A percentile compares a stretch with the other conserved stretches of the same genome.
Evolutionary conservation across 1,284 basidiomycete genomes (phyloP).

Genomic region (Ustilago nuda): DNA sequence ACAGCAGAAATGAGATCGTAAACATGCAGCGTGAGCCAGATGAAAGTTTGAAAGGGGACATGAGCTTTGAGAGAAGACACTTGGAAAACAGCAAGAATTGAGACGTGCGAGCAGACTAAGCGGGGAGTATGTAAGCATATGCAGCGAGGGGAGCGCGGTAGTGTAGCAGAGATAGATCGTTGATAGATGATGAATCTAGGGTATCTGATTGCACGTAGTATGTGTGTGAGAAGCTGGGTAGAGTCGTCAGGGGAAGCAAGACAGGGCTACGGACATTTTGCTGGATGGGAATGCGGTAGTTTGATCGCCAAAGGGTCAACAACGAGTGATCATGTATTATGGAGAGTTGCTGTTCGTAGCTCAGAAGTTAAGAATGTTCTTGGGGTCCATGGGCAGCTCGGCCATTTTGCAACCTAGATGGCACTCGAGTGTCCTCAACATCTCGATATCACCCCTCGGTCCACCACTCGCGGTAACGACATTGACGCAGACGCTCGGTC

Average conservation of each 20-base stretch:
- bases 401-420: constrained; percentile 63
- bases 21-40: background rate
- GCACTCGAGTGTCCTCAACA: constrained; percentile 96
- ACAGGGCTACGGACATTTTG: background rate
- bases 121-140: background rate
- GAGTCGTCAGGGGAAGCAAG: background rate
- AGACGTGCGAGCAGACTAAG: background rate
- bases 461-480: constrained; percentile 96
- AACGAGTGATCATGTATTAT: too few species aligned
- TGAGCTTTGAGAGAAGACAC: background rate
- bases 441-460: constrained; percentile 81
- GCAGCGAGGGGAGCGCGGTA: background rate
- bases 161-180: background rate
- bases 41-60: background rate
- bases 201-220: constrained; percentile 7
- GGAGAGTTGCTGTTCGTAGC: background rate
- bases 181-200: constrained; percentile 2
- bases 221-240: background rate
- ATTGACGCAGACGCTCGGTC: constrained; percentile 89
- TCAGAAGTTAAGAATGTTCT: constrained; percentile 60
- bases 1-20: background rate
- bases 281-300: background rate
- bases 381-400: constrained; percentile 57
- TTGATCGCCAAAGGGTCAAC: background rate
- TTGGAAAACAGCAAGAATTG: background rate